Evolutionary conservation across 805 yeast genomes (phyloP).

Genomic region (Tetrapisispora phaffii): DNA sequence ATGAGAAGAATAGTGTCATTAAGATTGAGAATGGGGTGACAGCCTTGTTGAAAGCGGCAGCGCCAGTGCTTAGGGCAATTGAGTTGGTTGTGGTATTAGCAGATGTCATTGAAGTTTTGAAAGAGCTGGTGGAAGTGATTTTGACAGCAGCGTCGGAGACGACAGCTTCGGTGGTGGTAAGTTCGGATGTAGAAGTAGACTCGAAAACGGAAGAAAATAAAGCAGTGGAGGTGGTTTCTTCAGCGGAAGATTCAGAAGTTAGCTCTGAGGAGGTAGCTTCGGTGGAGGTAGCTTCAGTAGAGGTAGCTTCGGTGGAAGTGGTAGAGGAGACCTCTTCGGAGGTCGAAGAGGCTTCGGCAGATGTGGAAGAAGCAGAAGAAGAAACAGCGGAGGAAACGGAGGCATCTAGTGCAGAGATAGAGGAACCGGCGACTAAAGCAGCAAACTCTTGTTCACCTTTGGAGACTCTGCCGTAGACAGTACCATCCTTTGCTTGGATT

Average conservation of each 20-base stretch:
- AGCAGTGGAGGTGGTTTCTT: not conserved
- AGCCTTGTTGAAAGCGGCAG: not conserved
- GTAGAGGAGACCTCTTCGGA: constrained; percentile 2
- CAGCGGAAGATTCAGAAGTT: too few species aligned
- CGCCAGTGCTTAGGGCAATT: not conserved
- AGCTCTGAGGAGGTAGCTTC: constrained; percentile 4
- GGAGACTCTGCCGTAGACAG: constrained; percentile 47
- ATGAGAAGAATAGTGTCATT: not conserved
- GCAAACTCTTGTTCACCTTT: constrained; percentile 38
- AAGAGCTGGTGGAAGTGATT: not conserved
- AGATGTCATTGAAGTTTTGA: not conserved
- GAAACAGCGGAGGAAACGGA: not conserved
- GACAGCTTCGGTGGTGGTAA: not conserved
- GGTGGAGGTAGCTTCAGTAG: constrained; percentile 9
- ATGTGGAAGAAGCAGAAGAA: constrained; percentile 1
- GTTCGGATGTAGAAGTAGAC: constrained; percentile 2
- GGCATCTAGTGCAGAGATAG: constrained; percentile 9
- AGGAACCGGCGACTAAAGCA: constrained; percentile 19
- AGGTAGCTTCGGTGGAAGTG: constrained; percentile 5
- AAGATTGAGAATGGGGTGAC: not conserved
- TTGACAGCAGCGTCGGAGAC: not conserved
- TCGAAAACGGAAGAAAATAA: not conserved
- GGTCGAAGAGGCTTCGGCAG: constrained; percentile 5
- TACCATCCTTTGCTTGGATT: constrained; percentile 47
- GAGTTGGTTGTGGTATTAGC: not conserved